Evolutionary conservation across 2,329 filamentous ascomycete species (phyloP).

Genomic region (Cercospora sp.): DNA sequence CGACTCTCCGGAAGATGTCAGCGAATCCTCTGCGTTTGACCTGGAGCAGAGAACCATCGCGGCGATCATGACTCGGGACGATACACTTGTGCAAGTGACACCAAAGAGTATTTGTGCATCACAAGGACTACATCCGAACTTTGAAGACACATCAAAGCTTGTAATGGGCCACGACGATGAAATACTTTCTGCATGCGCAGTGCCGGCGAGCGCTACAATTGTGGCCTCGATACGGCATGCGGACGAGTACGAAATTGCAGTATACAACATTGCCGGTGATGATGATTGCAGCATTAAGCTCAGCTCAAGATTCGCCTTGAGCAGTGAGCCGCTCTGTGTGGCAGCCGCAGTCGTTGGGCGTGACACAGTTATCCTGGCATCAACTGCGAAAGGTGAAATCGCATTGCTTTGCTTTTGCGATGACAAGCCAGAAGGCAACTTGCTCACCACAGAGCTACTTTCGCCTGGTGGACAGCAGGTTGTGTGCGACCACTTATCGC

Average conservation of each 20-base stretch:
- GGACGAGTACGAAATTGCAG: slow-evolving; percentile 14
- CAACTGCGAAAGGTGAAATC: slow-evolving; percentile 20
- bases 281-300: slow-evolving; percentile 8
- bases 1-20: slow-evolving; percentile 21
- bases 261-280: slow-evolving; percentile 16
- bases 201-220: slow-evolving; percentile 17
- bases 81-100: slow-evolving; percentile 36
- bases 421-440: not conserved
- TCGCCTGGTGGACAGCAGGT: not conserved
- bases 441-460: slow-evolving; percentile 12
- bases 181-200: slow-evolving; percentile 32
- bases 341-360: slow-evolving; percentile 13
- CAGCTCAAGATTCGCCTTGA: not conserved
- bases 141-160: slow-evolving; percentile 31
- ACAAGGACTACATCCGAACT: slow-evolving; percentile 27
- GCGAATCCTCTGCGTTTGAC: slow-evolving; percentile 30
- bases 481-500: slow-evolving; percentile 31
- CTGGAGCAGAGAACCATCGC: slow-evolving; percentile 30
- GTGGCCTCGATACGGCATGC: slow-evolving; percentile 24
- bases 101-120: slow-evolving; percentile 27
- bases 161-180: slow-evolving; percentile 12
- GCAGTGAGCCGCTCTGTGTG: slow-evolving; percentile 22
- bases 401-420: slow-evolving; percentile 14
- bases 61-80: slow-evolving; percentile 24
- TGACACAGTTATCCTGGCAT: slow-evolving; percentile 16